Evolutionary conservation across 2,329 filamentous ascomycete species (phyloP).

Genomic region (Coniochaeta ligniaria): DNA sequence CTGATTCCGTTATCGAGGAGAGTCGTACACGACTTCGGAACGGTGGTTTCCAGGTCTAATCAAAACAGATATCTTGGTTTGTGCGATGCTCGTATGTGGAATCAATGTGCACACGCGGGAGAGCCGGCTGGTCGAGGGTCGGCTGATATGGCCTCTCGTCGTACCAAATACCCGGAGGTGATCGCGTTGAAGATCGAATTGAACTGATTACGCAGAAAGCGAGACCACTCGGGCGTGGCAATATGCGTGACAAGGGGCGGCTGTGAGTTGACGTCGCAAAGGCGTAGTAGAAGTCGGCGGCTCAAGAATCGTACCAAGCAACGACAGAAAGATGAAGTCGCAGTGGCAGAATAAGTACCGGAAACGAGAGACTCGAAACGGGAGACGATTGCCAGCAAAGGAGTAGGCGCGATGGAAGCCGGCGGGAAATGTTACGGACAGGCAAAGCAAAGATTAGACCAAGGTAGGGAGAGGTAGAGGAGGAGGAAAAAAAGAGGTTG

Average conservation of each 20-base stretch:
- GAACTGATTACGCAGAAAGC: not conserved
- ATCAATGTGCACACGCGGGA: not conserved
- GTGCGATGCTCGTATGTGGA: not conserved
- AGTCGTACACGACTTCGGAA: not conserved
- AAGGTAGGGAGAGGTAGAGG: not conserved
- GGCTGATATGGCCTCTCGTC: conserved; percentile 7
- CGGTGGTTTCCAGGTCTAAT: not conserved
- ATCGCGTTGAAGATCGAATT: not conserved
- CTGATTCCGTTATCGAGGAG: not conserved
- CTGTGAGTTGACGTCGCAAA: not conserved
- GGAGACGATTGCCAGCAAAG: not conserved
- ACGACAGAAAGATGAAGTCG: not conserved
- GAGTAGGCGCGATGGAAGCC: not conserved
- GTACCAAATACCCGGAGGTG: conserved; percentile 3
- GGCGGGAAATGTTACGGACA: not conserved
- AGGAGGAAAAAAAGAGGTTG: not conserved
- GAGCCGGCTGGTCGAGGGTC: conserved; percentile 1
- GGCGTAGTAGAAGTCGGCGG: not conserved
- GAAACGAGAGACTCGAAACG: not conserved
- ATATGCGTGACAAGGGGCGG: not conserved
- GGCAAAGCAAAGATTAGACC: not conserved
- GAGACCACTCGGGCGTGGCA: not conserved
- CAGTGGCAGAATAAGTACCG: not conserved
- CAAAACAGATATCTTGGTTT: not conserved
- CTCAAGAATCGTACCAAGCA: not conserved